Base-by-base conservation (phyloP, 371 early-diverging fungal species). In the Smittium culicis region DNA sequence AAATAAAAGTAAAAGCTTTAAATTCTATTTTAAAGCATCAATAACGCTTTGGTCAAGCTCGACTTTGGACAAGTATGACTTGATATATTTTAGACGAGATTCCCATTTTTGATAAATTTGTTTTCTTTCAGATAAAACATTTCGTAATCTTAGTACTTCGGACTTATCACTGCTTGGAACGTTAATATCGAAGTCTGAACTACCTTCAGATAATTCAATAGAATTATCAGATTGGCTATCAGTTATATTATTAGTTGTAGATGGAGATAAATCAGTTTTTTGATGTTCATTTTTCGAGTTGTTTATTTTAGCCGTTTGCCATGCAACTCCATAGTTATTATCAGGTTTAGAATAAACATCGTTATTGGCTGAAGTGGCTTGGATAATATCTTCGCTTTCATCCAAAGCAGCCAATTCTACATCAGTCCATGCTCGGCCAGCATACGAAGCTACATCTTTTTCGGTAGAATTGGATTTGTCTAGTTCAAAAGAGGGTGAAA, bases 301-400 rank as follows among this genome's bases (percentile, higher is more conserved):
- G 35, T 35, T 64, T 29, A 64, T n/a, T 64, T 28, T 34, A 2
- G 65, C 65, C 14, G 65, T 64, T 35, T 64, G 65, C 65, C 65
- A 64, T 11, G 65, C 65, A 1, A 64, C 65, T 20, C 65, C 65
- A 30, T 62, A 30, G 24, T 32, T 31, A 27, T 3, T 5, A 8
- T 8, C 17, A 20, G 32, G 34, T 14, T 2, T 62, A 17, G 11
- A 16, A 5, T 63, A 11, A 27, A 11, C 63, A 25, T n/a, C 25
- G 17, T 25, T 16, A 3, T 54, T 45, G 28, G 25, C 1, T 17
- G 20, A 35, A 27, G 45, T 35, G 3, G 65, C 34, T 20, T 62
- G 32, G 11, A 35, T 32, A 3, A 35, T 25, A 17, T 64, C 65
- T 17, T 45, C 35, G 14, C 34, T 54, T 35, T 64, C 65, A 45